Evolutionary conservation across 768 basidiomycete genomes (phyloP).

Genomic region (Gloeophyllum trabeum): DNA sequence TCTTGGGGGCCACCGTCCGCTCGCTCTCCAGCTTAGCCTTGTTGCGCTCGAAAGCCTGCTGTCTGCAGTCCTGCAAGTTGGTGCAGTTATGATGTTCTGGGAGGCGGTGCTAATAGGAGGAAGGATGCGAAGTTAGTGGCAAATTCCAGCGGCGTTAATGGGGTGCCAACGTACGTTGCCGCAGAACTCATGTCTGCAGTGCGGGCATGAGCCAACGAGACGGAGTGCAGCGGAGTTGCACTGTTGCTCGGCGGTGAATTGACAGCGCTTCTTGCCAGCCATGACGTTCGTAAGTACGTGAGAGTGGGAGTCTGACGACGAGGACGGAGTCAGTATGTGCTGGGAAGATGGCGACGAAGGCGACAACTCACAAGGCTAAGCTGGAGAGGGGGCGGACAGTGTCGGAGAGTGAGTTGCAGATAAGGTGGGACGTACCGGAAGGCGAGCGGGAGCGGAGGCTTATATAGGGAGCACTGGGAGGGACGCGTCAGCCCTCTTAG

Average conservation of each 20-base stretch:
- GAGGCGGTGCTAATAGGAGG: constrained; percentile 57
- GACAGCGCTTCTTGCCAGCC: constrained; percentile 85
- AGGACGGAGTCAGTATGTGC: background rate
- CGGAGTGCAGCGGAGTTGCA: constrained; percentile 76
- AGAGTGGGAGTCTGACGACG: background rate
- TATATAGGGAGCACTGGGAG: constrained; percentile 11
- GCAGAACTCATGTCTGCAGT: constrained; percentile 73
- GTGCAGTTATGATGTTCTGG: constrained; percentile 83
- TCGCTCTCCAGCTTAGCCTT: constrained; percentile 83
- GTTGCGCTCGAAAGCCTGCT: constrained; percentile 82
- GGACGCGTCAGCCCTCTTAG: constrained; percentile 19
- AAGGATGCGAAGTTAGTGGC: constrained; percentile 10
- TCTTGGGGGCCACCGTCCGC: constrained; percentile 78
- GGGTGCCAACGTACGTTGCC: constrained; percentile 38
- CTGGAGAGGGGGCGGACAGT: constrained; percentile 4
- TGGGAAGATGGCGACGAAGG: constrained; percentile 1
- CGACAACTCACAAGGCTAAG: constrained; percentile 1
- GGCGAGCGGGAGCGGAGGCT: constrained; percentile 8
- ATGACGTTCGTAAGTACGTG: constrained; percentile 23
- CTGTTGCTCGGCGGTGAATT: constrained; percentile 42
- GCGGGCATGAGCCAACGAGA: constrained; percentile 77
- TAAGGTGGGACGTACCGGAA: constrained; percentile 1
- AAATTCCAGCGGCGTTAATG: constrained; percentile 5
- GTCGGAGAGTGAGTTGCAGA: constrained; percentile 2
- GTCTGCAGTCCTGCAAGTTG: constrained; percentile 74